Evolutionary conservation across 805 yeast species (phyloP).

Genomic region (Wickerhamomyces pijperi): DNA sequence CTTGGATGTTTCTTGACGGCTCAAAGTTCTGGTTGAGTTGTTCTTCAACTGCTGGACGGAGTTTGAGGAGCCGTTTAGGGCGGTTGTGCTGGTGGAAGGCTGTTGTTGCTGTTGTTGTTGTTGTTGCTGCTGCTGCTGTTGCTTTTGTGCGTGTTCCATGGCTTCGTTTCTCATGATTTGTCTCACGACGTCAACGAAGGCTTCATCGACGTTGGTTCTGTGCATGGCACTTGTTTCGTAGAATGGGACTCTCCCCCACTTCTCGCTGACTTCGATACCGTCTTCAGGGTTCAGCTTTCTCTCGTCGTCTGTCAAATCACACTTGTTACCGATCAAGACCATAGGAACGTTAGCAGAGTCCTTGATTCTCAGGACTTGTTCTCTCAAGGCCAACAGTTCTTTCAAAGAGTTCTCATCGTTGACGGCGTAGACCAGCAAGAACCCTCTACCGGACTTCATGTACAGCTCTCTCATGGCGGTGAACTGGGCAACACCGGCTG

Average conservation of each 20-base stretch:
- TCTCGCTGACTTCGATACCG: slow-evolving; percentile 72
- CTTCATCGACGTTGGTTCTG: slow-evolving; percentile 82
- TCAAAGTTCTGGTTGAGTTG: background rate
- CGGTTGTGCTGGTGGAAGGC: background rate
- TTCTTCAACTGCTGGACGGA: background rate
- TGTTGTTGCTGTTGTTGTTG: background rate
- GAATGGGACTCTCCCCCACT: slow-evolving; percentile 82
- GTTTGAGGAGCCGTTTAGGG: background rate
- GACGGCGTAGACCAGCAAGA: slow-evolving; percentile 76
- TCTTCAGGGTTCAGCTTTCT: slow-evolving; percentile 70
- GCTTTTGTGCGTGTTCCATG: slow-evolving; percentile 6
- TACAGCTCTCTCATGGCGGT: slow-evolving; percentile 90
- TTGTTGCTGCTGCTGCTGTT: background rate
- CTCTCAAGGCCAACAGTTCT: slow-evolving; percentile 69
- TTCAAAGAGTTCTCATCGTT: slow-evolving; percentile 66
- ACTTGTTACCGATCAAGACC: slow-evolving; percentile 86
- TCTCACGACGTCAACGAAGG: slow-evolving; percentile 78
- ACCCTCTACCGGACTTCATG: slow-evolving; percentile 84
- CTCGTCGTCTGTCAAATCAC: slow-evolving; percentile 60
- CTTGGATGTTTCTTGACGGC: background rate
- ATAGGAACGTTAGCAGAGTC: slow-evolving; percentile 71
- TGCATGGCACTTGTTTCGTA: slow-evolving; percentile 91
- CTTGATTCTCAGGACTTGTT: slow-evolving; percentile 77
- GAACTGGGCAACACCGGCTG: slow-evolving; percentile 92
- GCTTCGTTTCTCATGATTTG: slow-evolving; percentile 73